Evolutionary conservation across 139 green algal genomes (phyloP).

Genomic region (Coccomyxa sp.): DNA sequence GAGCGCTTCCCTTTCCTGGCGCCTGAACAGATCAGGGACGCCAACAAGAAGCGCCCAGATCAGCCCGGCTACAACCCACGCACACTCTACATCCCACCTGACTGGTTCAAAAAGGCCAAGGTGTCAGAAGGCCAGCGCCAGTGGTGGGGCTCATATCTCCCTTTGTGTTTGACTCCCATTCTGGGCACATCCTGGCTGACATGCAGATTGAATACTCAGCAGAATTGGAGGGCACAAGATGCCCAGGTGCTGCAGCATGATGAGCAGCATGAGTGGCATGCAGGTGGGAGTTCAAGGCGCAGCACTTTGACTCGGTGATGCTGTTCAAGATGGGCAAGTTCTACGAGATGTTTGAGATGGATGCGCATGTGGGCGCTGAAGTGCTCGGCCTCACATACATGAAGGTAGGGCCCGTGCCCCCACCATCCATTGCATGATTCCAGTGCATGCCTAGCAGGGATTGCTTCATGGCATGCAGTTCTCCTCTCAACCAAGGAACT

Average conservation of each 20-base stretch:
- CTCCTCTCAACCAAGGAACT: too few species aligned
- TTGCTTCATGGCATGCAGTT: too few species aligned
- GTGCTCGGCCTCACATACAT: slow-evolving; percentile 91
- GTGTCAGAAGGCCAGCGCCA: slow-evolving; percentile 84
- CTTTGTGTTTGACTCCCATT: neutral
- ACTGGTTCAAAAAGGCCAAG: slow-evolving; percentile 70
- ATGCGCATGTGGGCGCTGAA: slow-evolving; percentile 85
- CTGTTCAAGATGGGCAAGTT: slow-evolving; percentile 96
- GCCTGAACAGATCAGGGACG: slow-evolving; percentile 62
- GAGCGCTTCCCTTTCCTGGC: slow-evolving; percentile 71
- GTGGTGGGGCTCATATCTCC: slow-evolving; percentile 25
- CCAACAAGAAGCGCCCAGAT: slow-evolving; percentile 38
- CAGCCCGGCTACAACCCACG: slow-evolving; percentile 70
- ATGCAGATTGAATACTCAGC: neutral
- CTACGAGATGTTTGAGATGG: slow-evolving; percentile 99
- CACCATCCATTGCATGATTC: too few species aligned
- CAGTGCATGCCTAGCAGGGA: too few species aligned
- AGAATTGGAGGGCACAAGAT: neutral
- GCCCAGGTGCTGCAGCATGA: neutral
- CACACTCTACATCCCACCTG: slow-evolving; percentile 75
- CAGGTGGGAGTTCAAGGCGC: slow-evolving; percentile 92
- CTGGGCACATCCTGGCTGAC: too few species aligned
- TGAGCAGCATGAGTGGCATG: neutral
- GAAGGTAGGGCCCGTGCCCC: slow-evolving; percentile 41
- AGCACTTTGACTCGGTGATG: slow-evolving; percentile 83